Evolutionary conservation across 169 alveolate genomes (phyloP).

Genomic region (Plasmodium coatneyi): DNA sequence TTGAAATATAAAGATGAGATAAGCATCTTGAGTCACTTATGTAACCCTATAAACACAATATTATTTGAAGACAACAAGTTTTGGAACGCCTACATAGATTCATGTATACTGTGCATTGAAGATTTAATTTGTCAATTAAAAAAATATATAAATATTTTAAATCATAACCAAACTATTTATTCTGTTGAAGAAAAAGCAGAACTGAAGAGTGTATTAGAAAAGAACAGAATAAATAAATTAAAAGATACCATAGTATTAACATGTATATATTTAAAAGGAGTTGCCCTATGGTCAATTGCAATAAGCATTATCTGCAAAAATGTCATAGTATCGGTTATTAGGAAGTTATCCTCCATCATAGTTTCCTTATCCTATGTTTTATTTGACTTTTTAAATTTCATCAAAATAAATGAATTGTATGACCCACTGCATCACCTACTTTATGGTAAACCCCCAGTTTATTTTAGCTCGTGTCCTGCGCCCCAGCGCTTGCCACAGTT

Average conservation of each 20-base stretch:
- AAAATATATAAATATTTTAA: constrained; percentile 66
- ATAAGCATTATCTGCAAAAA: constrained; percentile 66
- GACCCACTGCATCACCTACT: constrained; percentile 70
- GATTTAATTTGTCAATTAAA: constrained; percentile 57
- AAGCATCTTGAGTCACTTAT: constrained; percentile 56
- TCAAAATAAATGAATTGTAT: constrained; percentile 70
- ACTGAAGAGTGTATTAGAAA: constrained; percentile 41
- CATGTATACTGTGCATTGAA: constrained; percentile 61
- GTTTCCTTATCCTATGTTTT: constrained; percentile 73
- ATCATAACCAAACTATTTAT: constrained; percentile 62
- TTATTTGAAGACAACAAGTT: constrained; percentile 64
- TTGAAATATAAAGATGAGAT: constrained; percentile 72
- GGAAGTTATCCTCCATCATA: constrained; percentile 69
- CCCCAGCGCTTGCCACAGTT: neutral
- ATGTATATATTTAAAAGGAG: constrained; percentile 67
- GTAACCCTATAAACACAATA: constrained; percentile 70
- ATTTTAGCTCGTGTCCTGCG: neutral
- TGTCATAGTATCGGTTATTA: constrained; percentile 69
- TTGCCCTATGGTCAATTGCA: constrained; percentile 68
- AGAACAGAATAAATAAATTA: constrained; percentile 51
- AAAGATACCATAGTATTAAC: constrained; percentile 64
- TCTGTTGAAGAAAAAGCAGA: constrained; percentile 72
- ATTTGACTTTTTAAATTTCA: constrained; percentile 68
- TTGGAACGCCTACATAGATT: constrained; percentile 65
- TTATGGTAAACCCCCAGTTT: constrained; percentile 24